phyloP scores from a whole-genome alignment of 1,284 basidiomycete genomes.

The Pholiota adiposa region DNA sequence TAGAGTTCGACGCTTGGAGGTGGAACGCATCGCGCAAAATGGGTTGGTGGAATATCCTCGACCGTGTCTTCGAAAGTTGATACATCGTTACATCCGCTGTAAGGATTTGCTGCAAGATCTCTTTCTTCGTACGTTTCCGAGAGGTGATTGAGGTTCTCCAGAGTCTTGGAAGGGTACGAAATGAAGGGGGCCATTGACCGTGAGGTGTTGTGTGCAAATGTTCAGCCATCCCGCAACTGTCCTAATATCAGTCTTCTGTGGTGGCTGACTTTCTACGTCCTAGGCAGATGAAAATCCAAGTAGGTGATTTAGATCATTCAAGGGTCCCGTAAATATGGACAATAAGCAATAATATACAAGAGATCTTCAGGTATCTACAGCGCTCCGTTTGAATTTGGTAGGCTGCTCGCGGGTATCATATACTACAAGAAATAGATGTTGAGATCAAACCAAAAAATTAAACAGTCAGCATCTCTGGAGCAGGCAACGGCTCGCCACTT shows the following conservation, averaged over 20 bases:
- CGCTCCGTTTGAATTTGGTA: background rate
- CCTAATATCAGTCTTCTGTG: background rate
- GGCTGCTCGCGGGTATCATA: background rate
- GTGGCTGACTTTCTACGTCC: conserved; percentile 3
- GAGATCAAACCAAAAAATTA: no score
- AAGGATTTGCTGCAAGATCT: background rate
- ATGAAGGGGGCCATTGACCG: conserved; percentile 4
- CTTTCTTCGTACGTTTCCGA: background rate
- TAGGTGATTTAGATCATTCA: background rate
- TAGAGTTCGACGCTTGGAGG: background rate
- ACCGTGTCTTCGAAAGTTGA: background rate
- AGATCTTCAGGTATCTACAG: background rate
- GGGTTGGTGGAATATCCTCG: background rate
- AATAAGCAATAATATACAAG: background rate
- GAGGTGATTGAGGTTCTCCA: background rate
- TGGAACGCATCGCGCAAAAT: background rate
- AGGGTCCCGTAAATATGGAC: background rate
- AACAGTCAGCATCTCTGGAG: conserved; percentile 3
- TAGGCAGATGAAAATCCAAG: background rate
- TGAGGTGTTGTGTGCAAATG: background rate
- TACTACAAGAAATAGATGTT: no score
- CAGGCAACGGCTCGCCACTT: conserved; percentile 1
- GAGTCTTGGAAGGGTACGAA: background rate
- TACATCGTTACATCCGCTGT: background rate
- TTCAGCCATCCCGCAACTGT: background rate